Base-by-base conservation (phyloP, 2,329 filamentous ascomycete genomes). In the Hymenoscyphus fructigenus region DNA sequence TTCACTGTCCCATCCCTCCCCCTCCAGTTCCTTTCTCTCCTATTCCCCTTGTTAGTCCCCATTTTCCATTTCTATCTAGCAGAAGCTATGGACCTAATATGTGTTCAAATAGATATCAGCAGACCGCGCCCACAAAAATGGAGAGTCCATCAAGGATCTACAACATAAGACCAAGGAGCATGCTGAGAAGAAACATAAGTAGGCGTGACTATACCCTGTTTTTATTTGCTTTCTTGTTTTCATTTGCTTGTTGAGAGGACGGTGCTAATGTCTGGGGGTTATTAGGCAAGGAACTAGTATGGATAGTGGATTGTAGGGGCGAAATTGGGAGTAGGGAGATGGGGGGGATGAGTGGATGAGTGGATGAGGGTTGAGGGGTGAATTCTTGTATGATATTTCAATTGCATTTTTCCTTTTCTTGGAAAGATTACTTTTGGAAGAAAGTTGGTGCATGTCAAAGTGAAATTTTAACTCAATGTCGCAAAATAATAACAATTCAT, bases 81-180 rank as follows among this genome's bases (percentile, higher is more conserved):
- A 17, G 20, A 47, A 10, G 32, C 28, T 29, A 3, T 29, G 23
- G 14, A 57, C 15, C 7, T 29, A 32, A 57, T 7, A 44, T 55
- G 29, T 28, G 12, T 2, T 2, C 41, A 41, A 5, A 68, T 61
- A 75, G 69, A 64, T 72, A 50, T 61, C 62, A 41, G 72, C 72
- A 26, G 74, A 73, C 53, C 68, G 70, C 23, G 57, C 69, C 38
- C 56, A 56, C 7, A 55, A 67, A 20, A 7, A 29, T 29, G 59
- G 59, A 17, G 65, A 62, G 32, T 73, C 66, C 76, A 79, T 77
- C 78, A 80, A 90, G 87, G 50, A 90, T 90, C 75, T 85, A 85
- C 66, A 77, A 76, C 64, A 89, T 74, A 80, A 83, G 75, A 89
- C 87, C 32, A 86, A 86, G 78, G 72, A 76, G 66, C 70, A 80